Base-by-base conservation (phyloP, 2,329 filamentous ascomycete genomes). In the Stagonosporopsis cucurbitacearum region DNA sequence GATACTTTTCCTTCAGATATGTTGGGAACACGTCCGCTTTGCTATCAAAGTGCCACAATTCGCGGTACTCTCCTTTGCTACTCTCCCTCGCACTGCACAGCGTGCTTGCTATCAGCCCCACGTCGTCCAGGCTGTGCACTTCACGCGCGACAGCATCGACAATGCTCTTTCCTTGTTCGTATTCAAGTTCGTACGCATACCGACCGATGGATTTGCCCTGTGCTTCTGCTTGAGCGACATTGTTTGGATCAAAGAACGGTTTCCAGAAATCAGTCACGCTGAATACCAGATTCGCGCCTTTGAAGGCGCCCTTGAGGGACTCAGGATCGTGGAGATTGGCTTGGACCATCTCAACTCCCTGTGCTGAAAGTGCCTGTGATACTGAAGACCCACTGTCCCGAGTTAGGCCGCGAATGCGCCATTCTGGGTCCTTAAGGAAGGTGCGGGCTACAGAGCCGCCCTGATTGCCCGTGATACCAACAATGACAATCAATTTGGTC, bases 331-430 rank as follows among this genome's bases (percentile, higher is more conserved):
- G 62, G 12, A 74, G 60, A 35, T 79, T 71, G 2, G 63, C 74
- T 43, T 65, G 35, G 1, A 79, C 68, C 15, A 80, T 62, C 35
- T 80, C 77, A 25, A 77, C 64, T 17, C 76, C 77, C 37, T 61
- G 59, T 0, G 50, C 60, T n/a, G 62, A 58, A 25, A 77, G 68
- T 4, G 44, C 49, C 19, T 59, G 50, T 9, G 65, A 57, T 20
- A 57, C 57, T 19, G 39, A 15, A n/a, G 58, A 62, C 2, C 49
- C 32, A 0, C 35, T 12, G 72, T 61, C 79, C 73, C 66, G 75
- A 68, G 82, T 22, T 77, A 84, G 64, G 78, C 80, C 13, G 76
- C 81, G 43, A 71, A 83, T 54, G 77, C 81, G 70, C 80, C 82
- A 75, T 77, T 77, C 28, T 73, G 77, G 12, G 78, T 79, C 49